Evolutionary conservation across 2,329 filamentous ascomycete genomes (phyloP).

Genomic region (Chrysoporthe cubensis): DNA sequence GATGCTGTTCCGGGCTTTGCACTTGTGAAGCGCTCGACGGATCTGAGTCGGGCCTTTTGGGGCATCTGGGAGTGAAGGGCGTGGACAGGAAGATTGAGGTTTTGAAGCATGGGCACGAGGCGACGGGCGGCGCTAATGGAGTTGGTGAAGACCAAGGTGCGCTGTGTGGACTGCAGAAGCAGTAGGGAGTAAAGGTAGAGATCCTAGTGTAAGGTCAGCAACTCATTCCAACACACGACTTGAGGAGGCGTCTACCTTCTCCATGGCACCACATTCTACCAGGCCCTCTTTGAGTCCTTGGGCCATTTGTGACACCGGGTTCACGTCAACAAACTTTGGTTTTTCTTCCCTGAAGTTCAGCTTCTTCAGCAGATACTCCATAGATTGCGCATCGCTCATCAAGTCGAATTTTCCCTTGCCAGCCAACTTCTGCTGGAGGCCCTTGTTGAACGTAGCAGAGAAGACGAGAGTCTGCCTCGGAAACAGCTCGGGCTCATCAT

Average conservation of each 20-base stretch:
- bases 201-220: conserved; percentile 57
- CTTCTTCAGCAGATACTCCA: conserved; percentile 91
- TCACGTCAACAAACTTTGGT: conserved; percentile 90
- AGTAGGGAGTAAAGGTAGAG: conserved; percentile 90
- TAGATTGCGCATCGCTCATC: conserved; percentile 75
- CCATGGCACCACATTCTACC: conserved; percentile 88
- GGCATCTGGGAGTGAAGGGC: conserved; percentile 92
- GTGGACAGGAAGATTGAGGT: conserved; percentile 75
- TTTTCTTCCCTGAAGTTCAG: conserved; percentile 83
- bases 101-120: conserved; percentile 80
- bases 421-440: conserved; percentile 86
- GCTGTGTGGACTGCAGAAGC: conserved; percentile 77
- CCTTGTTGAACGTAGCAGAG: conserved; percentile 93
- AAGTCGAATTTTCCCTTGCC: conserved; percentile 73
- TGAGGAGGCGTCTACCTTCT: conserved; percentile 68
- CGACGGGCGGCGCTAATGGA: conserved; percentile 92
- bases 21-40: conserved; percentile 84
- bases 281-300: conserved; percentile 83
- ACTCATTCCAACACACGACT: conserved; percentile 27
- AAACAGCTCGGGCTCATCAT: conserved; percentile 48
- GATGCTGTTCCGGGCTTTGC: conserved; percentile 56
- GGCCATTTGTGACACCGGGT: conserved; percentile 88
- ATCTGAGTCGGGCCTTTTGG: conserved; percentile 92
- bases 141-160: conserved; percentile 92
- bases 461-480: conserved; percentile 89